Conservation (phyloP, 1,139 yeast species). For the Petasospora fabianii region DNA sequence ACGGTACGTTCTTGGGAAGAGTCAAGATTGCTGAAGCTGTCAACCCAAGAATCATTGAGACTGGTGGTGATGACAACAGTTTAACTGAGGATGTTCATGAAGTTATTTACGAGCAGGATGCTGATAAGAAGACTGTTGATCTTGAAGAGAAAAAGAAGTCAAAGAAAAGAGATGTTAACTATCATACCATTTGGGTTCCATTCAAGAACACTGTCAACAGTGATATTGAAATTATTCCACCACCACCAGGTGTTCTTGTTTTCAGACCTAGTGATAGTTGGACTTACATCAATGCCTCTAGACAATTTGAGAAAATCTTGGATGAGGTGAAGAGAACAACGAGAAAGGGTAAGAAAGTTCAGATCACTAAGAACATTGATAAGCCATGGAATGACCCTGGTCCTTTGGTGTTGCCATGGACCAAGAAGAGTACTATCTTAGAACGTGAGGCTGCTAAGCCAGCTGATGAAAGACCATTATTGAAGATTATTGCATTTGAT, state of each 20-base stretch:
- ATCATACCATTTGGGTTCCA: slow-evolving; percentile 82
- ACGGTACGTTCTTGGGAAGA: slow-evolving; percentile 79
- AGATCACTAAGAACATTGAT: slow-evolving; percentile 51
- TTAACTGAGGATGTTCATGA: slow-evolving; percentile 14
- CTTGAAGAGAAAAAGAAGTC: slow-evolving; percentile 15
- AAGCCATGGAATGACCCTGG: slow-evolving; percentile 95
- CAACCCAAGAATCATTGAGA: slow-evolving; percentile 45
- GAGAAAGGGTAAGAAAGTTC: slow-evolving; percentile 52
- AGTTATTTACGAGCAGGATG: slow-evolving; percentile 10
- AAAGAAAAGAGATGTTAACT: slow-evolving; percentile 31
- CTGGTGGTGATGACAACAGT: slow-evolving; percentile 22
- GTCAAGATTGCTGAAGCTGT: slow-evolving; percentile 66
- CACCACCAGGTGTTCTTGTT: slow-evolving; percentile 89
- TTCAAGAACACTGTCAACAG: slow-evolving; percentile 57
- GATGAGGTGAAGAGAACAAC: slow-evolving; percentile 65
- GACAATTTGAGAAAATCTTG: slow-evolving; percentile 64
- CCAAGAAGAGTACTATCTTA: slow-evolving; percentile 19
- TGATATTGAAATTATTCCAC: slow-evolving; percentile 57
- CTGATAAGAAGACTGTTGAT: slow-evolving; percentile 9
- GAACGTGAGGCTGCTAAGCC: slow-evolving; percentile 7
- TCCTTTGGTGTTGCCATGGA: slow-evolving; percentile 37
- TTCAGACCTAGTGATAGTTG: slow-evolving; percentile 81
- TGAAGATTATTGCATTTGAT: slow-evolving; percentile 74
- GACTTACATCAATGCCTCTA: slow-evolving; percentile 76
- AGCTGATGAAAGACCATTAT: slow-evolving; percentile 56